These are phyloP conservation scores for Phanerochaete sordida DNA, from an alignment of 768 basidiomycete genomes.

Conservation along the genomic window DNA sequence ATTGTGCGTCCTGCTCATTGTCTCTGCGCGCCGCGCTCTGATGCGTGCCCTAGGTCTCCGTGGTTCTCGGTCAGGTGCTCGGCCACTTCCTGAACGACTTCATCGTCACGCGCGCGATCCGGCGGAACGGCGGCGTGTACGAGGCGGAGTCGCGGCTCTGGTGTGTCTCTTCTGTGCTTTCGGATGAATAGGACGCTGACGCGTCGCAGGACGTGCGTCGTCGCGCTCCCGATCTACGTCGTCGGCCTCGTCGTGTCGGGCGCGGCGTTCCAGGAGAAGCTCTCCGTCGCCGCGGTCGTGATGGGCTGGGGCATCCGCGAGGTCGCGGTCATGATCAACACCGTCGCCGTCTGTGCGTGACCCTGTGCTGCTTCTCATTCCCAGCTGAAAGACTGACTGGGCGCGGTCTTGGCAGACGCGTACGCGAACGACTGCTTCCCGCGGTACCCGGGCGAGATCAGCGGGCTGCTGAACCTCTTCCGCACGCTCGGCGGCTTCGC, in stretches of 20 bases:
- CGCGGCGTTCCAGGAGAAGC: slow-evolving; percentile 48
- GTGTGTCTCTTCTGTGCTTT: slow-evolving; percentile 25
- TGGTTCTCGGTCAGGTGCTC: slow-evolving; percentile 46
- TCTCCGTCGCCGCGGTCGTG: slow-evolving; percentile 49
- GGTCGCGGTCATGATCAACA: slow-evolving; percentile 53
- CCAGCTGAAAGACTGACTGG: neutral
- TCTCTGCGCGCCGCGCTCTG: neutral
- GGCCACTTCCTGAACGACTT: slow-evolving; percentile 51
- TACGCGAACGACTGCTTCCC: slow-evolving; percentile 50
- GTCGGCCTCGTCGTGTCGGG: slow-evolving; percentile 59
- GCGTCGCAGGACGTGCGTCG: slow-evolving; percentile 56
- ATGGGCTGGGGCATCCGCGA: slow-evolving; percentile 68
- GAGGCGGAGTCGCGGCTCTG: slow-evolving; percentile 55
- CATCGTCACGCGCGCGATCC: slow-evolving; percentile 40
- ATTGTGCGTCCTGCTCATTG: slow-evolving; percentile 1
- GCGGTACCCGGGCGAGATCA: slow-evolving; percentile 53
- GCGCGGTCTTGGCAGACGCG: too few relatives aligned
- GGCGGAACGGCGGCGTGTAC: slow-evolving; percentile 47
- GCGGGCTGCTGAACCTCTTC: slow-evolving; percentile 54
- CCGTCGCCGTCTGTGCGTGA: slow-evolving; percentile 57
- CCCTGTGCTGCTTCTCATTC: neutral
- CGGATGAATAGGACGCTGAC: too few relatives aligned
- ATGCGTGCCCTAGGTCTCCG: slow-evolving; percentile 34
- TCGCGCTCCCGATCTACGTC: slow-evolving; percentile 55
- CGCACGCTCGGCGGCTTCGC: slow-evolving; percentile 57